phyloP scores from a whole-genome alignment of 169 alveolate species.

The Theileria sp. region DNA sequence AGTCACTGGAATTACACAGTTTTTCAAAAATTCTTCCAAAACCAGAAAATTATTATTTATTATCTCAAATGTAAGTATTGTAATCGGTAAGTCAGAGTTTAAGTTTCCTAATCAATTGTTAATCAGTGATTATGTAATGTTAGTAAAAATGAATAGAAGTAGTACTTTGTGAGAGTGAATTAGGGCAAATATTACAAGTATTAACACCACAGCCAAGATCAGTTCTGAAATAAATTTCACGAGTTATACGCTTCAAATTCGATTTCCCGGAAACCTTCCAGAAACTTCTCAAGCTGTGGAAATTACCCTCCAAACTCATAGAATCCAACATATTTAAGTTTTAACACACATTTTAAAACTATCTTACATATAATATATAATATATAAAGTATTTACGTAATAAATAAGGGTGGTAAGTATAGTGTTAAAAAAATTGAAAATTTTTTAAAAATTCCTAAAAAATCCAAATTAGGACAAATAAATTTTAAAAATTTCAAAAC shows the following conservation, averaged over 20 bases:
- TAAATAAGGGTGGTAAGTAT: neutral
- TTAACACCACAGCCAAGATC: constrained; percentile 63
- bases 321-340: neutral
- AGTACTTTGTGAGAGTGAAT: neutral
- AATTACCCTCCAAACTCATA: neutral
- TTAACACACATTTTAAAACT: neutral
- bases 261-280: constrained; percentile 61
- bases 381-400: neutral
- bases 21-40: constrained; percentile 43
- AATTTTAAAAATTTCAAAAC: neutral
- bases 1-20: constrained; percentile 64
- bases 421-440: neutral
- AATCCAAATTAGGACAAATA: neutral
- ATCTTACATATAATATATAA: neutral
- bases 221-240: constrained; percentile 47
- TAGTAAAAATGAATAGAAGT: neutral
- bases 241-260: constrained; percentile 41
- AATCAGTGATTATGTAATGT: neutral
- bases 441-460: neutral
- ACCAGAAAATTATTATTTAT: constrained; percentile 43
- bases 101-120: constrained; percentile 12
- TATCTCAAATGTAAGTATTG: constrained; percentile 50
- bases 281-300: constrained; percentile 21
- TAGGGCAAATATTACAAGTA: constrained; percentile 15
- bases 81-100: constrained; percentile 26